Conservation (phyloP, 176 grass and related monocot genomes). For the Avena eriantha region DNA sequence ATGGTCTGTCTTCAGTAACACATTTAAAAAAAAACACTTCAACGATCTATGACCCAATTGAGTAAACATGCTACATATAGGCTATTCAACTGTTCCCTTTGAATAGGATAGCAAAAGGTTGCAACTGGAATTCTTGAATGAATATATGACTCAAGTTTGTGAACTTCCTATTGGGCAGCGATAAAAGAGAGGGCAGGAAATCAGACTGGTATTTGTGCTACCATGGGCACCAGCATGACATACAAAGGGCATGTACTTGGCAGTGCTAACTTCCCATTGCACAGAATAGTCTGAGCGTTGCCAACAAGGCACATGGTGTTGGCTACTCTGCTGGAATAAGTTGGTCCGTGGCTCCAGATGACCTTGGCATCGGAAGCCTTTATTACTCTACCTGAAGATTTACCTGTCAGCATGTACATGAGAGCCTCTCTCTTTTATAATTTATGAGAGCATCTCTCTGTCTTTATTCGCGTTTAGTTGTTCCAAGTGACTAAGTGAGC, state of each 20-base stretch:
- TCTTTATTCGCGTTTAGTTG: neutral
- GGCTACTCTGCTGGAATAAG: conserved; percentile 15
- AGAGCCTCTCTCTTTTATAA: neutral
- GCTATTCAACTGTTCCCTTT: neutral
- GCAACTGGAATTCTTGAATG: neutral
- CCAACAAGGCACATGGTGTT: conserved; percentile 23
- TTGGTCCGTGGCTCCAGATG: neutral
- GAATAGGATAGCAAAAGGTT: neutral
- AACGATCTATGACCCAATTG: neutral
- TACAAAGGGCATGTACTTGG: neutral
- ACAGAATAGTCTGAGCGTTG: neutral
- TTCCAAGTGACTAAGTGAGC: conserved; percentile 24
- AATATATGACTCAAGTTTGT: neutral
- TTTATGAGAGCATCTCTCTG: neutral
- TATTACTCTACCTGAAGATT: neutral
- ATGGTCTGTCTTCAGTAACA: neutral
- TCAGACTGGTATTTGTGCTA: conserved; percentile 6
- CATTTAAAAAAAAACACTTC: neutral
- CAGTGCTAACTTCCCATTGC: conserved; percentile 8
- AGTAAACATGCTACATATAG: neutral
- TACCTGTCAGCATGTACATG: neutral
- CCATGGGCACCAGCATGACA: conserved; percentile 9
- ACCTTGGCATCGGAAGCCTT: neutral
- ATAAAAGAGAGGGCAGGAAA: neutral
- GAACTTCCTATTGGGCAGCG: neutral